Base-by-base conservation (phyloP, 2,329 filamentous ascomycete species). In the Zymoseptoria ardabiliae region DNA sequence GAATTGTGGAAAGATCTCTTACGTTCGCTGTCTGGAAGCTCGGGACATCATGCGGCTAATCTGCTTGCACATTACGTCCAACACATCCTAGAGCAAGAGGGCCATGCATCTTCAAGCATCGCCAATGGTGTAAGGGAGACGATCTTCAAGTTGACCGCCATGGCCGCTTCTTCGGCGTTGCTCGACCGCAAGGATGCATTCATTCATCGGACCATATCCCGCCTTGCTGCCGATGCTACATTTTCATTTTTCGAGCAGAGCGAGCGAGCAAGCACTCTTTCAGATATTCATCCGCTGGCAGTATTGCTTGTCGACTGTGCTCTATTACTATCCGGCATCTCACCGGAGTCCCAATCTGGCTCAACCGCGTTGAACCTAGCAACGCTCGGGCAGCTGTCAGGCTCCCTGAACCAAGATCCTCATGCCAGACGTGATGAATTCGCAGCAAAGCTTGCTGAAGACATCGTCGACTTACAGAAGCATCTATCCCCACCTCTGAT, bases 1-100 rank as follows among this genome's bases (percentile, higher is more conserved):
- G 49, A 22, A 7, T 55, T 61, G 49, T 61, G 51, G 52, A 49
- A 55, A 2, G 49, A 58, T 45, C 20, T 61, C 11, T 35, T 61
- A 22, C 51, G 55, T 13, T 50, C 48, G 6, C 55, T 61, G 2
- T 35, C 58, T 13, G 19, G 58, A 7, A 20, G 22, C 13, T 45
- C 55, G 17, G 20, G 35, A 13, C 25, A 52, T 50, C 55, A 52
- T 9, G 58, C 58, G 11, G 35, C n/a, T 8, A 13, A 13, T 10
- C 30, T 57, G 20, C 55, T 61, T 23, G 13, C 23, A 8, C 48
- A 9, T 7, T 55, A 52, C 23, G 35, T 48, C 3, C 13, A 35
- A 9, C 21, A 48, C 25, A 20, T 19, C 8, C 28, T 35, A 8
- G 23, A 11, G 8, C 28, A 52, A 8, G 53, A 50, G 23, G n/a